Conservation (phyloP, 2,329 filamentous ascomycete genomes). For the Penicillium italicum region DNA sequence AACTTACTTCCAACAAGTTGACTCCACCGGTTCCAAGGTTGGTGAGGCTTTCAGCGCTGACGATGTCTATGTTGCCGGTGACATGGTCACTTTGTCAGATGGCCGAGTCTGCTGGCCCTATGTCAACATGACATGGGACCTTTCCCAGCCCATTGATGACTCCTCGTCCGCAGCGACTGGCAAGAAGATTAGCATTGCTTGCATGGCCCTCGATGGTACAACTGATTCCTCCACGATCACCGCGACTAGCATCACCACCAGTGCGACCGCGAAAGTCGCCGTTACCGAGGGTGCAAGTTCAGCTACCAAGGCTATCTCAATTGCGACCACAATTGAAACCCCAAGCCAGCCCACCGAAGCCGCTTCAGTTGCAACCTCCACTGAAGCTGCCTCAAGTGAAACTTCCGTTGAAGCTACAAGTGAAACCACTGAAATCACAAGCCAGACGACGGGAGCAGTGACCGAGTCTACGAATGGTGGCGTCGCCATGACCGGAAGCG, state of each 20-base stretch:
- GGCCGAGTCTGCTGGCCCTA: slow-evolving; percentile 55
- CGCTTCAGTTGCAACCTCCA: background rate
- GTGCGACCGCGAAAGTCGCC: background rate
- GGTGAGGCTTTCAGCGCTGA: slow-evolving; percentile 51
- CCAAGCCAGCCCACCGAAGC: background rate
- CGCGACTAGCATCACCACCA: background rate
- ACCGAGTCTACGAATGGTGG: background rate
- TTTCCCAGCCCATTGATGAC: slow-evolving; percentile 34
- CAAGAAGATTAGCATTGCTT: background rate
- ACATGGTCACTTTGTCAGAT: slow-evolving; percentile 59
- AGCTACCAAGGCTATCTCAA: background rate
- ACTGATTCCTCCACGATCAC: background rate
- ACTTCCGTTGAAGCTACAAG: background rate
- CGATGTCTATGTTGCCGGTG: slow-evolving; percentile 59
- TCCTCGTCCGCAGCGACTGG: background rate
- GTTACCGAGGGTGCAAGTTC: background rate
- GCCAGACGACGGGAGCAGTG: background rate
- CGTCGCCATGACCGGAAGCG: background rate
- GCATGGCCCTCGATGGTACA: background rate
- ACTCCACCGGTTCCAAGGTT: slow-evolving; percentile 50
- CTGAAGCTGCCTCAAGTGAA: background rate
- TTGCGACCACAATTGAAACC: background rate
- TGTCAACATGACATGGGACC: slow-evolving; percentile 41
- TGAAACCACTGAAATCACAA: background rate
- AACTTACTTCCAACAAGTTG: slow-evolving; percentile 58